A percentile compares a stretch with the other conserved stretches of the same genome.
These are phyloP conservation scores for Colletotrichum australisinense DNA, from an alignment of 2,329 filamentous ascomycete species.

Conservation along the genomic window DNA sequence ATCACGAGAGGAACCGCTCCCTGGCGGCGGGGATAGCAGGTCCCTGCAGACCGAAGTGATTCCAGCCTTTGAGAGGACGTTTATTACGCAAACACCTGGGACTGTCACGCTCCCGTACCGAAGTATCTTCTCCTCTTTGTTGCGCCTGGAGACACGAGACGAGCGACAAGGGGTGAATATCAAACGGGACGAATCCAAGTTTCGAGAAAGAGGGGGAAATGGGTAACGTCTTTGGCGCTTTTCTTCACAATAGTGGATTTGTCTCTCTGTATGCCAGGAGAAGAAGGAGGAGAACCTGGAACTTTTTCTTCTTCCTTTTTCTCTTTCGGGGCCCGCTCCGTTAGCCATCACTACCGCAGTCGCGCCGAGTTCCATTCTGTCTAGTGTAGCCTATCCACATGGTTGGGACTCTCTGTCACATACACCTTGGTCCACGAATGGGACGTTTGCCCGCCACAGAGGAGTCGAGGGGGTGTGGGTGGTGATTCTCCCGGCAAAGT, in stretches of 20 bases:
- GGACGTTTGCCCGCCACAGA: background rate
- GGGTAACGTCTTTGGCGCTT: background rate
- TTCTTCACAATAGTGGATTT: background rate
- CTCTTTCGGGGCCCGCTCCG: slow-evolving; percentile 4
- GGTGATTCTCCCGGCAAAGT: background rate
- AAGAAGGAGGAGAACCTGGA: slow-evolving; percentile 26
- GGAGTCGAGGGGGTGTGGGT: background rate
- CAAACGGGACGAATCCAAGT: background rate
- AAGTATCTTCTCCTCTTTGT: background rate
- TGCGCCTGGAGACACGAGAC: slow-evolving; percentile 4
- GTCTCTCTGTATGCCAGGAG: background rate
- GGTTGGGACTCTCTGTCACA: slow-evolving; percentile 3
- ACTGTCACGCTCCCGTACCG: background rate
- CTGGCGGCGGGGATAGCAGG: background rate
- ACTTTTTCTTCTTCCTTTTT: background rate
- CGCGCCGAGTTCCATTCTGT: slow-evolving; percentile 25
- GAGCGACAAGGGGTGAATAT: slow-evolving; percentile 7
- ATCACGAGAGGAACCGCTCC: slow-evolving; percentile 1
- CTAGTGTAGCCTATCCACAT: slow-evolving; percentile 20
- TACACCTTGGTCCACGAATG: background rate
- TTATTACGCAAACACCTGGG: slow-evolving; percentile 19
- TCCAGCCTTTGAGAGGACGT: slow-evolving; percentile 17
- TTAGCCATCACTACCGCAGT: slow-evolving; percentile 20
- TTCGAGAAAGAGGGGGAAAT: background rate
- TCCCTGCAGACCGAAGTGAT: slow-evolving; percentile 26